phyloP scores from a whole-genome alignment of 2,329 filamentous ascomycete species.

The Alternaria brassicae region DNA sequence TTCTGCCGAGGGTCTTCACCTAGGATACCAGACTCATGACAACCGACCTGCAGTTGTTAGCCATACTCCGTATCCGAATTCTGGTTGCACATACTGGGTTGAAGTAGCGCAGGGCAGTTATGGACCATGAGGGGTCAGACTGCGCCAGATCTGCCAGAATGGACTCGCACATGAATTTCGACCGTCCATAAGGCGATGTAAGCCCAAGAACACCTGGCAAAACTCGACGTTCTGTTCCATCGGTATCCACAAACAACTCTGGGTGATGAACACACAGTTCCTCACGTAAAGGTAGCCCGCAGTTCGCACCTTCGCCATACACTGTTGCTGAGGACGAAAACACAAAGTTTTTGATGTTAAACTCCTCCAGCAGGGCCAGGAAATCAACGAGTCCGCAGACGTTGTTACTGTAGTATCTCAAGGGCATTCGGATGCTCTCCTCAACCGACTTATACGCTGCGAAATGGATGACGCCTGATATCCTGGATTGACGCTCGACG shows the following conservation, averaged over 20 bases:
- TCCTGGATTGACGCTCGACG: constrained; percentile 55
- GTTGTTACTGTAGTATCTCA: constrained; percentile 73
- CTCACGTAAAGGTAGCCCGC: constrained; percentile 61
- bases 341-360: constrained; percentile 69
- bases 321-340: constrained; percentile 74
- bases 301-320: constrained; percentile 60
- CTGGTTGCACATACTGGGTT: constrained; percentile 58
- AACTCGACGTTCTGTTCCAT: constrained; percentile 53
- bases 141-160: constrained; percentile 68
- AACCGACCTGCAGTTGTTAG: constrained; percentile 58
- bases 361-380: constrained; percentile 63
- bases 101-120: constrained; percentile 71
- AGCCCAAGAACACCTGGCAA: constrained; percentile 63
- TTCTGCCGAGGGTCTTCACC: constrained; percentile 69
- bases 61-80: not conserved
- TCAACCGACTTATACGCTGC: constrained; percentile 72
- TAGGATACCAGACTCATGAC: constrained; percentile 68
- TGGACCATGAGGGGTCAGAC: constrained; percentile 67
- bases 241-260: constrained; percentile 54
- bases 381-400: constrained; percentile 69
- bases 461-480: constrained; percentile 72
- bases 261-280: constrained; percentile 62
- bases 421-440: constrained; percentile 66
- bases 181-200: constrained; percentile 70
- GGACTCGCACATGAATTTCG: constrained; percentile 72